A percentile compares a stretch with the other conserved stretches of the same genome.
phyloP scores from a whole-genome alignment of 176 grass and related monocot genomes.

The Aegilops speltoides region DNA sequence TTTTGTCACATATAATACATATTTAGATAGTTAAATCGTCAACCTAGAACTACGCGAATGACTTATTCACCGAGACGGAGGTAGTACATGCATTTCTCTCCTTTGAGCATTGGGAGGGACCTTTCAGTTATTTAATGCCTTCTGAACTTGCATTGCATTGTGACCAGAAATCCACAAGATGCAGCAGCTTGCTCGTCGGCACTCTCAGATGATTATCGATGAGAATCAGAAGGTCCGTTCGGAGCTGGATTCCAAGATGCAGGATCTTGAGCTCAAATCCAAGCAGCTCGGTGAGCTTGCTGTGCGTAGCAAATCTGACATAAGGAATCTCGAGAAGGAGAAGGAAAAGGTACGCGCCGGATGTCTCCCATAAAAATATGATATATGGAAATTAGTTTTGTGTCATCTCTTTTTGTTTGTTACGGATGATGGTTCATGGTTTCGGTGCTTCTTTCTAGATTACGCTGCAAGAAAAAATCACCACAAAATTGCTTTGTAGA shows the following conservation, averaged over 20 bases:
- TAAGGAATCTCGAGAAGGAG: background rate
- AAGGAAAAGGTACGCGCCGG: constrained; percentile 1
- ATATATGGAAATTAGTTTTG: no score
- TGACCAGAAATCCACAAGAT: constrained; percentile 27
- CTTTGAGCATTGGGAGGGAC: no score
- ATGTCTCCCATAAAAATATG: background rate
- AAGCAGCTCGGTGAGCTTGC: background rate
- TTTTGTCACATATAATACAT: no score
- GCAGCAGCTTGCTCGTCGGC: constrained; percentile 53
- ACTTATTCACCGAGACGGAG: no score
- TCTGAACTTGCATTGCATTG: background rate
- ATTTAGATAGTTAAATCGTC: no score
- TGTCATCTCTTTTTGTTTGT: no score
- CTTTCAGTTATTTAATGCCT: no score
- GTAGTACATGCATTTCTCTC: no score
- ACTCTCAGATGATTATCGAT: constrained; percentile 49
- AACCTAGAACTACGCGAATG: no score
- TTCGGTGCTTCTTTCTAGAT: background rate
- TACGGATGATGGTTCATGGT: no score
- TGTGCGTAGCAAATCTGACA: background rate
- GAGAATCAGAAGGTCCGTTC: constrained; percentile 52
- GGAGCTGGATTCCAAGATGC: constrained; percentile 46
- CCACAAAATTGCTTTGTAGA: background rate
- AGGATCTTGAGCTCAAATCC: constrained; percentile 33
- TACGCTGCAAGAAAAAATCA: no score